Evolutionary conservation across 176 grass and related monocot genomes (phyloP), one percentile per base, ranked within the genome.

Genomic region (Avena atlantica): DNA sequence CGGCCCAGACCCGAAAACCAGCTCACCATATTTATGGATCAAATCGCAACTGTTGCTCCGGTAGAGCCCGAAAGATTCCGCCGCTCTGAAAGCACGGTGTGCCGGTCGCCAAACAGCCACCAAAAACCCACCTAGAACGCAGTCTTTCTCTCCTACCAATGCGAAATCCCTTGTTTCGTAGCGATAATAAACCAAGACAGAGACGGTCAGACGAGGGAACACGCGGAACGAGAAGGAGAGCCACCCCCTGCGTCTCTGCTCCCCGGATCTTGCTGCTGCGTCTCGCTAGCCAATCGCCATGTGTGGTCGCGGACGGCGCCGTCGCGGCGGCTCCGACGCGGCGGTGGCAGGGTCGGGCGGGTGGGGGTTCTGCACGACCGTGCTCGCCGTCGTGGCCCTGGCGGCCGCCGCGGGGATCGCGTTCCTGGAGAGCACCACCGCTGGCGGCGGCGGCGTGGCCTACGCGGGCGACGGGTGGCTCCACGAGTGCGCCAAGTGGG

Each of bases 401-500:
- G 88, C 90, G 23, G 89, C 83, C 59, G 51, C 91, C 59, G 88
- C 89, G 49, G 78, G 72, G 74, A 89, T 98, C 67, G 79, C 86
- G 58, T 91, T 95, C 69, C 92, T 96, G 34, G 96, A 98, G 85
- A 77, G 76, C 80, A 87, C 96, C 80, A 85, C 95, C 48, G 71
- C 88, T 59, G 40, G 79, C 14, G 93, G 87, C 44, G 79, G 79
- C 14, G 93, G 91, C 44, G 79, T 95, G 31, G 70, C 79, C 7
- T 96, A 96, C 70, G 51, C 51, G 25, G 87, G 92, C 47, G 23
- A 57, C 9, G 79, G 89, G 56, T 98, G 96, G 96, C 1, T 91
- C 82, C 93, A 91, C 79, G 93, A 98, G 87, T 98, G 96, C 91
- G 92, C 93, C 90, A 98, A 98, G 90, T 98, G 93, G 96, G 96